Evolutionary conservation across 306 rosid species (phyloP), one percentile per base, ranked within the genome.

Genomic region (Argentina anserina): DNA sequence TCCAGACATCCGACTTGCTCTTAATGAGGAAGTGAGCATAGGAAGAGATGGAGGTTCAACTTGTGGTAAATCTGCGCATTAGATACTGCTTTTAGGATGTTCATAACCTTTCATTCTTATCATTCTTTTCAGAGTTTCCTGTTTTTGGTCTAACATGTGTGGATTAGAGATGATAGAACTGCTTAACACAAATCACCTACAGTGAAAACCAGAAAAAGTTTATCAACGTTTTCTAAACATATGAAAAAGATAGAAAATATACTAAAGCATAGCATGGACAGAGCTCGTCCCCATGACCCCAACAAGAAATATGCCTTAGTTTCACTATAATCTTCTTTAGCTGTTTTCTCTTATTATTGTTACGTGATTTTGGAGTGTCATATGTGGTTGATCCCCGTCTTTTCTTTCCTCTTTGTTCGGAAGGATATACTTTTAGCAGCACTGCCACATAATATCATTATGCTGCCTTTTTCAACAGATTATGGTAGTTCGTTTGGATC

Each of bases 1-100:
- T 77, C 99, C 99, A 65, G 97, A 91, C 86, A 89, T 94, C 80
- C 89, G 96, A 62, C 81, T 94, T 78, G 96, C 96, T 71, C 95
- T 94, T 55, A 91, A 88, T 68, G 99, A 91, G 75, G 97, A 91
- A 82, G 78, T 94, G 81, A 79, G 91, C 78, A 85, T 91, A 40
- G 97, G 93, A 84, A 83, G 86, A 81, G 84, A 81, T 75, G 91
- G 96, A 85, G 83, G 82, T 73, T 83, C 87, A 71, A 75, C 70
- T 76, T 75, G 75, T 66, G 87, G 79, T 78, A 80, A 73, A 60
- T 55, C 61, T 61, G 70, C 62, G 49, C 34, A 21, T 36, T 17
- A 15, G 15, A 45, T 72, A 69, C 63, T 66, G 7, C 43, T 21
- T 29, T 49, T 64, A 46, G 61, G 52, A 71, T 72, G 61, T 56